A percentile compares a stretch with the other conserved stretches of the same genome.
phyloP scores from a whole-genome alignment of 179 eudicot genomes.

The Carnegiea gigantea region DNA sequence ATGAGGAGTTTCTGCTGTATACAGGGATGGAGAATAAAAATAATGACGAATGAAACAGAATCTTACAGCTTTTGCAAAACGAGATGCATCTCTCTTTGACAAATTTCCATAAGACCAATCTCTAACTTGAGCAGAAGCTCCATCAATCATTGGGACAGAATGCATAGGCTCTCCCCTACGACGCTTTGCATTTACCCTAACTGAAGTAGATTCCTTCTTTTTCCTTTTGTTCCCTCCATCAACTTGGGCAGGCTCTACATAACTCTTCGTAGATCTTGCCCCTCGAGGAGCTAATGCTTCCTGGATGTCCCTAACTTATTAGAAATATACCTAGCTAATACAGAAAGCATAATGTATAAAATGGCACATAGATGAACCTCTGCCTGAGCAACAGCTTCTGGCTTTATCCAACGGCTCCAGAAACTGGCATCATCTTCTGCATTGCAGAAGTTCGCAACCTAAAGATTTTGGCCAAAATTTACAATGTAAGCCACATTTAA shows the following conservation, averaged over 20 bases:
- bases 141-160: conserved; percentile 76
- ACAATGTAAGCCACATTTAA: conserved; percentile 1
- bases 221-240: conserved; percentile 79
- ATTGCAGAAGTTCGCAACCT: conserved; percentile 95
- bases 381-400: conserved; percentile 84
- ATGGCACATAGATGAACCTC: conserved; percentile 49
- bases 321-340: neutral
- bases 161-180: conserved; percentile 69
- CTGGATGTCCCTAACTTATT: conserved; percentile 33
- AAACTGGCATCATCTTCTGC: conserved; percentile 96
- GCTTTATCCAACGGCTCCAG: conserved; percentile 99
- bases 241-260: conserved; percentile 64
- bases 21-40: neutral
- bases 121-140: conserved; percentile 94
- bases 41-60: neutral
- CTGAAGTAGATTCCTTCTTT: conserved; percentile 62
- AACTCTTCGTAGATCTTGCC: conserved; percentile 83
- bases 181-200: conserved; percentile 62
- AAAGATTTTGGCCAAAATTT: conserved; percentile 18
- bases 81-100: conserved; percentile 95
- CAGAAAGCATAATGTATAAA: neutral
- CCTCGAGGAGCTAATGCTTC: conserved; percentile 97
- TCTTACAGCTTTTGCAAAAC: conserved; percentile 88
- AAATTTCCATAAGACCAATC: conserved; percentile 96
- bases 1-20: neutral